Conservation (phyloP, 2,329 filamentous ascomycete genomes). For the Basipetospora sp. region DNA sequence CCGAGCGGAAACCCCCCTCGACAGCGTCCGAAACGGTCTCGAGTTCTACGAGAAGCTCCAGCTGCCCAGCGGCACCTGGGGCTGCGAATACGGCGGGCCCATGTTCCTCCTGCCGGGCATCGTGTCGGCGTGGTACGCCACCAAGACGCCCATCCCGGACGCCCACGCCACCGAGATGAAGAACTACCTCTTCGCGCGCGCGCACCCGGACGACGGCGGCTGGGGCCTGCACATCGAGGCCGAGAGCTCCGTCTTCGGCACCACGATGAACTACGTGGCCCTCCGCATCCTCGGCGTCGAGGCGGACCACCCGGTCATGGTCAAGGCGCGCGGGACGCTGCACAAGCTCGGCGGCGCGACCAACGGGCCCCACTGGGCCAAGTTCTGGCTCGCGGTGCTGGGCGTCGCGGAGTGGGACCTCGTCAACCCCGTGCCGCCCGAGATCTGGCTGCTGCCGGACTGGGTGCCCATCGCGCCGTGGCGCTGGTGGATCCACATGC, state of each 20-base stretch:
- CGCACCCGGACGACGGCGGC: slow-evolving; percentile 77
- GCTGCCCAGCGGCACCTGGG: slow-evolving; percentile 82
- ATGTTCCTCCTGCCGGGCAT: slow-evolving; percentile 87
- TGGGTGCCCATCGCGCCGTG: slow-evolving; percentile 82
- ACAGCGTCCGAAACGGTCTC: slow-evolving; percentile 69
- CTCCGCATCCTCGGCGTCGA: slow-evolving; percentile 71
- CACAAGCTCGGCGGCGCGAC: slow-evolving; percentile 76
- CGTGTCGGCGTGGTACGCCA: slow-evolving; percentile 76
- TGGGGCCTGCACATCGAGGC: slow-evolving; percentile 95
- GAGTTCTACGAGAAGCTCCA: slow-evolving; percentile 83
- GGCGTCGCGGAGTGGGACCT: slow-evolving; percentile 79
- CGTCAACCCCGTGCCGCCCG: slow-evolving; percentile 85
- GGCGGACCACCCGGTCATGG: slow-evolving; percentile 70
- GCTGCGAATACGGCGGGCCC: slow-evolving; percentile 90
- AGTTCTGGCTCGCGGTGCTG: slow-evolving; percentile 81
- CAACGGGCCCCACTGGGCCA: slow-evolving; percentile 85
- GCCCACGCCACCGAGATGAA: slow-evolving; percentile 76
- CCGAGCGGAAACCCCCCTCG: slow-evolving; percentile 54
- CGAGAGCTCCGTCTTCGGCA: slow-evolving; percentile 83
- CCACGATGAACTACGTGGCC: slow-evolving; percentile 69
- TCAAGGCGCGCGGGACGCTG: slow-evolving; percentile 67
- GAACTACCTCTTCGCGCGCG: slow-evolving; percentile 77
- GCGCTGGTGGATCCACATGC: slow-evolving; percentile 97
- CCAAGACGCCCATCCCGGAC: slow-evolving; percentile 69
- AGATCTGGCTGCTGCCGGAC: slow-evolving; percentile 83